These are phyloP conservation scores for Silene conica DNA, from an alignment of 148 eudicot genomes.

Conservation along the genomic window DNA sequence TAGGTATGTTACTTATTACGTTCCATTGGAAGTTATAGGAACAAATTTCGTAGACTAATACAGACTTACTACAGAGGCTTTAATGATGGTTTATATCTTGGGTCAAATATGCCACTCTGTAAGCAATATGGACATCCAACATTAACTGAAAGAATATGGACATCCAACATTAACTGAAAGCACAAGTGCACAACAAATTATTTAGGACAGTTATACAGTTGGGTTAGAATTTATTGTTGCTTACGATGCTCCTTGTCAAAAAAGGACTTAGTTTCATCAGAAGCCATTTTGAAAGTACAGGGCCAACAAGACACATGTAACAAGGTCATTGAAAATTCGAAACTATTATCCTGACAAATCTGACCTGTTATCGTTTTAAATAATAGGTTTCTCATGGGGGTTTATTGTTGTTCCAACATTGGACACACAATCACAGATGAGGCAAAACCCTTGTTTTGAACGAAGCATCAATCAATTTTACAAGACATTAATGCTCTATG, in stretches of 20 bases:
- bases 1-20: no score
- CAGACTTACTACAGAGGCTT: no score
- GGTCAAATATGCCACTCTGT: no score
- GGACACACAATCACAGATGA: background rate
- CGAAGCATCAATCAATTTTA: background rate
- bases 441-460: background rate
- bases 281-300: background rate
- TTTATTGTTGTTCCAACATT: background rate
- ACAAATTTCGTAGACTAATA: no score
- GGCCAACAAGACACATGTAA: background rate
- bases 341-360: background rate
- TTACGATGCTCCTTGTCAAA: slow-evolving; percentile 1
- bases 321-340: background rate
- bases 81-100: no score
- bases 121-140: no score
- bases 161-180: no score
- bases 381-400: background rate
- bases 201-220: background rate
- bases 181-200: background rate
- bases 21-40: no score
- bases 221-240: background rate
- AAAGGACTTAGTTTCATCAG: background rate
- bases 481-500: no score
- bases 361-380: background rate
- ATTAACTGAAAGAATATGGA: no score